Evolutionary conservation across 495 filamentous ascomycete species (phyloP).

Genomic region (Hypoxylon fuscum): DNA sequence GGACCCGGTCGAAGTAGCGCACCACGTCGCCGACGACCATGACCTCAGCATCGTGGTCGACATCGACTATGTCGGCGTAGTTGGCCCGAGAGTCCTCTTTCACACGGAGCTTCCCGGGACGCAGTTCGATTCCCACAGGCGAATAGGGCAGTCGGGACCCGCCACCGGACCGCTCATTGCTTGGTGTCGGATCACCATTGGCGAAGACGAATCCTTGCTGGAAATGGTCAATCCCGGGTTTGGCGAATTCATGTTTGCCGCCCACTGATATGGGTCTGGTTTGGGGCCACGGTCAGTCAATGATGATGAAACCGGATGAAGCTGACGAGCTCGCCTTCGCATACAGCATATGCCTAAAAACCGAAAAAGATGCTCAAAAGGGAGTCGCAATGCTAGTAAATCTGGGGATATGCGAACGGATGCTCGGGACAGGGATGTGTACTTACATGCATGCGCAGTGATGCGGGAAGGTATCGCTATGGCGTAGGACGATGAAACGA

Average conservation of each 20-base stretch:
- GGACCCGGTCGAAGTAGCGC: slow-evolving; percentile 46
- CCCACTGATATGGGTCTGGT: slow-evolving; percentile 45
- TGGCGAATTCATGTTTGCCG: slow-evolving; percentile 46
- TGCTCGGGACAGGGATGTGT: background rate
- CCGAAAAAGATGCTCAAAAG: slow-evolving; percentile 16
- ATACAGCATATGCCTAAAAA: slow-evolving; percentile 13
- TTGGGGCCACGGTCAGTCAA: slow-evolving; percentile 31
- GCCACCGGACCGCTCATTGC: slow-evolving; percentile 26
- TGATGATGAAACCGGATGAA: slow-evolving; percentile 23
- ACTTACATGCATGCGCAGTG: slow-evolving; percentile 50
- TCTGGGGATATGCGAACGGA: background rate
- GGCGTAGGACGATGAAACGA: slow-evolving; percentile 45
- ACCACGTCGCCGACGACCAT: slow-evolving; percentile 46
- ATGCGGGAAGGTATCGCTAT: slow-evolving; percentile 46
- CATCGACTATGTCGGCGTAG: slow-evolving; percentile 46
- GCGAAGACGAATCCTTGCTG: slow-evolving; percentile 46
- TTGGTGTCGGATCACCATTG: slow-evolving; percentile 43
- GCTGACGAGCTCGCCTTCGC: slow-evolving; percentile 9
- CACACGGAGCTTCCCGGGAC: slow-evolving; percentile 43
- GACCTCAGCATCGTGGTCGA: slow-evolving; percentile 46
- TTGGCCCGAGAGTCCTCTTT: slow-evolving; percentile 47
- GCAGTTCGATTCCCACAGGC: slow-evolving; percentile 42
- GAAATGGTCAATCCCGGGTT: slow-evolving; percentile 46
- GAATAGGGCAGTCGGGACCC: slow-evolving; percentile 42
- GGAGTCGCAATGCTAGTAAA: slow-evolving; percentile 10